Conservation (phyloP, 306 rosid species). For the Acacia crassicarpa region DNA sequence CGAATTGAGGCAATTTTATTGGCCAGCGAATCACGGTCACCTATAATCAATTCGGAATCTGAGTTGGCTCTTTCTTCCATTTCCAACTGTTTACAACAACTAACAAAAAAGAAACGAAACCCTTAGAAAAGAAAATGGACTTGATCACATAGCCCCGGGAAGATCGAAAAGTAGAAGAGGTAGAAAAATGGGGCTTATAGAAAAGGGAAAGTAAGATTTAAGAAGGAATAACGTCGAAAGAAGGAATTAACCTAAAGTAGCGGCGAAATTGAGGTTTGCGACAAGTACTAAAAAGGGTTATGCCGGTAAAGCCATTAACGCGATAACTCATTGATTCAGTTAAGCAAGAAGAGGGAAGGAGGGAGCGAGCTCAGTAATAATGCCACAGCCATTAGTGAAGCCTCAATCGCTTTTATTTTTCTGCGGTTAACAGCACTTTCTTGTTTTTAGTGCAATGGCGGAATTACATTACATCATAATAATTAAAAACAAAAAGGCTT, state of each 20-base stretch:
- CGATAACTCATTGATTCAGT: not conserved
- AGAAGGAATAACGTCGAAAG: not conserved
- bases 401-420: not conserved
- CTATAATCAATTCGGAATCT: conserved; percentile 36
- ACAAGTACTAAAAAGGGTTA: not conserved
- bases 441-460: too few relatives aligned
- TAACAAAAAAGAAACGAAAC: conserved; percentile 30
- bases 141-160: too few relatives aligned
- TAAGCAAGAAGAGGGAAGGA: not conserved
- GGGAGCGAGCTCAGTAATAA: not conserved
- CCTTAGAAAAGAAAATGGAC: conserved; percentile 28
- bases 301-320: not conserved
- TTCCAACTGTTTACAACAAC: conserved; percentile 29
- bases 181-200: not conserved
- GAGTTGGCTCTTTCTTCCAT: conserved; percentile 42
- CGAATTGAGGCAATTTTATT: conserved; percentile 60
- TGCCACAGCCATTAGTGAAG: not conserved
- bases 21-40: conserved; percentile 42
- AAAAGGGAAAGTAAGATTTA: not conserved
- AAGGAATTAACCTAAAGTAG: not conserved
- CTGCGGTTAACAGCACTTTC: not conserved
- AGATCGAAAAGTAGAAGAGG: not conserved
- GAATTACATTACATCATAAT: not conserved
- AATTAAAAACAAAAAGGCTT: too few relatives aligned
- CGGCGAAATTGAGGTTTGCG: not conserved